Evolutionary conservation across 139 green algal species (phyloP), one percentile per base, ranked within the genome.

Genomic region (Auxenochlorella pyrenoidosa): DNA sequence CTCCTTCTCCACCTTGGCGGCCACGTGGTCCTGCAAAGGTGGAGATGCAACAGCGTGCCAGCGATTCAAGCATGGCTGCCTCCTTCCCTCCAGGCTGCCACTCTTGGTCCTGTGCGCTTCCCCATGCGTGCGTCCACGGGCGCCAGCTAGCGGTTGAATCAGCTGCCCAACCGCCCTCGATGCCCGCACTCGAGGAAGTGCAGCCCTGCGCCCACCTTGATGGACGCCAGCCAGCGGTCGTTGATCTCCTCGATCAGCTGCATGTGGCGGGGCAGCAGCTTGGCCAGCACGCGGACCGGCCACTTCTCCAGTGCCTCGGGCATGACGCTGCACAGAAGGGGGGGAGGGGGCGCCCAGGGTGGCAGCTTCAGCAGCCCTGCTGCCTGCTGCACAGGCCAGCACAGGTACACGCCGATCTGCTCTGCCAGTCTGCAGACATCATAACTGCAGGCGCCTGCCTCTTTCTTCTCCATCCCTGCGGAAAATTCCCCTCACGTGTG

Each of bases 261-360:
- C 93, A 98, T 96, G 94, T 99, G 95, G 68, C 98, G 95, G 12
- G 98, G 98, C 90, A 99, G 94, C 93, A 99, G 95, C 95, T 99
- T 97, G 78, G 89, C 86, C 88, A 99, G 92, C 5, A 97, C 90
- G 51, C 92, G 90, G 73, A 99, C 94, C 10, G 96, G 95, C 98
- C 98, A 99, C 92, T 98, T 99, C 96, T 99, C 98, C 76, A 99
- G 93, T 26, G 98, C 98, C 94, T 99, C 98, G 43, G 98, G 97
- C 95, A 99, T 96, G 47, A 98, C 94, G 43, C 85, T 88, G 78
- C 47, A n/a, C 38, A 73, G 21, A 12, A 54, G 15, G n/a, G n/a
- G 78, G 21, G 80, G 41, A 30, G 10, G 51, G 32, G n/a, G n/a
- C n/a, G n/a, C n/a, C n/a, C n/a, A n/a, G n/a, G n/a, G n/a, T n/a